Percentiles rank a stretch among this genome's conserved stretches.
Evolutionary conservation across 169 alveolate genomes (phyloP).

Genomic region (Plasmodium gonderi): DNA sequence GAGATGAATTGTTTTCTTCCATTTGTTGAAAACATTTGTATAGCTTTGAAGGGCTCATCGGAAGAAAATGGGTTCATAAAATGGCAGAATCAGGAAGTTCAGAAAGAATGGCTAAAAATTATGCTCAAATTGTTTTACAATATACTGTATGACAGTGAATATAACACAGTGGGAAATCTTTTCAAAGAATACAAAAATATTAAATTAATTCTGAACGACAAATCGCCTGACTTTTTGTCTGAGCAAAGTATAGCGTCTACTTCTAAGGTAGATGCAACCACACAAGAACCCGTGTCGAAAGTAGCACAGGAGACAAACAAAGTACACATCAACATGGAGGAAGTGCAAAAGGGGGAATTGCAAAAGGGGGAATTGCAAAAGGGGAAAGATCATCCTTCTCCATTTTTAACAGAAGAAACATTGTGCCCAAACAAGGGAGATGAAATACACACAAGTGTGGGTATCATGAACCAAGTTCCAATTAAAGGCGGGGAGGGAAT

Average conservation of each 20-base stretch:
- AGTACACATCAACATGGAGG: not conserved
- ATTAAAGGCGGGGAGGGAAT: too few species aligned
- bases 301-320: not conserved
- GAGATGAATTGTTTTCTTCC: not conserved
- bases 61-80: not conserved
- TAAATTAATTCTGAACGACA: slow-evolving; percentile 29
- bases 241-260: not conserved
- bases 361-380: not conserved
- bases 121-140: slow-evolving; percentile 58
- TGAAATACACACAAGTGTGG: not conserved
- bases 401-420: not conserved
- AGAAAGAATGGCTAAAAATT: slow-evolving; percentile 28
- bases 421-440: not conserved
- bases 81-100: slow-evolving; percentile 21
- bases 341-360: not conserved
- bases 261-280: not conserved
- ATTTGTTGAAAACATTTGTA: slow-evolving; percentile 17
- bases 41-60: slow-evolving; percentile 12
- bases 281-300: not conserved
- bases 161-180: slow-evolving; percentile 42
- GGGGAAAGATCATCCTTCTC: not conserved
- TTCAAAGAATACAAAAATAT: slow-evolving; percentile 54
- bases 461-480: not conserved
- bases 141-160: slow-evolving; percentile 34
- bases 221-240: slow-evolving; percentile 23